phyloP scores from a whole-genome alignment of 169 alveolate species.

The Plasmodium reichenowi region DNA sequence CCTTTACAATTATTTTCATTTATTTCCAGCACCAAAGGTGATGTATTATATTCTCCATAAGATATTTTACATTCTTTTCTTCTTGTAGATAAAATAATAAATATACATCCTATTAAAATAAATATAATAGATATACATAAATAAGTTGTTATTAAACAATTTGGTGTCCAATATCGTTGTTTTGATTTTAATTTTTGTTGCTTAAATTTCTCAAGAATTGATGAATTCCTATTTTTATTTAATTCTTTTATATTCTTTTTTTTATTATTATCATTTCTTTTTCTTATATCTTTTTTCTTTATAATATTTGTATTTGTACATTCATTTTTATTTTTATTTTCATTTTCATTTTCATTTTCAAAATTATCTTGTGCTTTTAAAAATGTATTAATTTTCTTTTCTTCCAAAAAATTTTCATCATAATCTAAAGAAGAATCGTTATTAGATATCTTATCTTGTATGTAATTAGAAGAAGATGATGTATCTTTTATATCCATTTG shows the following conservation, averaged over 20 bases:
- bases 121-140: slow-evolving; percentile 28
- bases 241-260: background rate
- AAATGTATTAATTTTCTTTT: background rate
- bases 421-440: too few relatives aligned
- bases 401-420: background rate
- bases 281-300: background rate
- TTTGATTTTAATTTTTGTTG: slow-evolving; percentile 62
- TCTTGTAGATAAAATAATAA: slow-evolving; percentile 58
- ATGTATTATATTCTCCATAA: slow-evolving; percentile 1
- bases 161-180: slow-evolving; percentile 67
- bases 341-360: background rate
- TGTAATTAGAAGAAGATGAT: too few relatives aligned
- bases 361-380: background rate
- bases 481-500: too few relatives aligned
- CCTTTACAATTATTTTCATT: slow-evolving; percentile 61
- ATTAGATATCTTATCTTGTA: too few relatives aligned
- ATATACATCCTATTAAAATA: slow-evolving; percentile 42
- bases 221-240: slow-evolving; percentile 16
- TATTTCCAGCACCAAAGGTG: slow-evolving; percentile 22
- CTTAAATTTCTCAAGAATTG: slow-evolving; percentile 55
- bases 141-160: slow-evolving; percentile 47
- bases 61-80: slow-evolving; percentile 77
- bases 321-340: too few relatives aligned
- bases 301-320: too few relatives aligned
- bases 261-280: background rate